Conservation (phyloP, 306 rosid species). For the Rubus parviflorus region DNA sequence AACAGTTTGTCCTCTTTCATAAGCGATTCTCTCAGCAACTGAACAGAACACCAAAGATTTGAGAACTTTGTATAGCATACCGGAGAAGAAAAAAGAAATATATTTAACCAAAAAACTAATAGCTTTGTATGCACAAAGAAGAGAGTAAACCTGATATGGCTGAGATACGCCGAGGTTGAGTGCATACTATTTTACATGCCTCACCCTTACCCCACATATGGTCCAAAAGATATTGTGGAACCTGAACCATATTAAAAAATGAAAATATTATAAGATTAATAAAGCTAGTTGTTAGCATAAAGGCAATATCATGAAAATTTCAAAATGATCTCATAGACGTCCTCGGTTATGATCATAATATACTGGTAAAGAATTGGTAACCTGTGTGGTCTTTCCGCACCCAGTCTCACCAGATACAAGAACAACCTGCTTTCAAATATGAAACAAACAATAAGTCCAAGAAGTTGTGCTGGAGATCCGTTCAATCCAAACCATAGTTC, state of each 20-base stretch:
- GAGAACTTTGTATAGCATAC: constrained; percentile 15
- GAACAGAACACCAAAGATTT: constrained; percentile 26
- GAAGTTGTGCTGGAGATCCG: constrained; percentile 27
- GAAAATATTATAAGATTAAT: constrained; percentile 6
- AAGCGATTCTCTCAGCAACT: constrained; percentile 90
- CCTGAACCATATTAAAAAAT: constrained; percentile 52
- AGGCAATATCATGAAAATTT: neutral
- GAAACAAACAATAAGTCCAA: constrained; percentile 31
- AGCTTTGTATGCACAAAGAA: constrained; percentile 14
- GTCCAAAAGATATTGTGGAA: constrained; percentile 90
- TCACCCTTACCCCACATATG: constrained; percentile 82
- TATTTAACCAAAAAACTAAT: neutral
- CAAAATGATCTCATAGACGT: neutral
- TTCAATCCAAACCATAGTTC: constrained; percentile 13
- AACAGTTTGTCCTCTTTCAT: constrained; percentile 77
- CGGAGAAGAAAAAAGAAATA: constrained; percentile 10
- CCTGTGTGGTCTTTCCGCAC: constrained; percentile 99
- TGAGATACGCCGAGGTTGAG: constrained; percentile 97
- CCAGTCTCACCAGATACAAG: constrained; percentile 95
- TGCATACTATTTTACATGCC: constrained; percentile 80
- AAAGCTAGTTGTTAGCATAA: neutral
- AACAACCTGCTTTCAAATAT: constrained; percentile 69
- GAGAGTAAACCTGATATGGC: constrained; percentile 73
- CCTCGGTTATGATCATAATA: neutral
- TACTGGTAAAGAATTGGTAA: constrained; percentile 45